Evolutionary conservation across 2,329 filamentous ascomycete genomes (phyloP).

Genomic region (Sclerotinia nivalis): DNA sequence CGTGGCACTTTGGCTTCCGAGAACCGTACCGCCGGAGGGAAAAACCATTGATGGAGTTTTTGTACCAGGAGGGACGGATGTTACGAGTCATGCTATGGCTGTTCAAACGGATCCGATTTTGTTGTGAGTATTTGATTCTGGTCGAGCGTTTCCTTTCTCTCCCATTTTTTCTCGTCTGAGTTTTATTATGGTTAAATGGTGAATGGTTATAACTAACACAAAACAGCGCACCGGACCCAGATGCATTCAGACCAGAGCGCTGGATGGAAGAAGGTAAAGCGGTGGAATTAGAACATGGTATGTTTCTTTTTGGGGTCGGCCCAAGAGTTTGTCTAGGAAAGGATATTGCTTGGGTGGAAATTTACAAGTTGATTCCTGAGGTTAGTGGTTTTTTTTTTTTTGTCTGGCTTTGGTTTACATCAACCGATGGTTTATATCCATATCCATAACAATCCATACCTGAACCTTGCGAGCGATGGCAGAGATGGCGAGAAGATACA

Average conservation of each 20-base stretch:
- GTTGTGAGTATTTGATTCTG: constrained; percentile 39
- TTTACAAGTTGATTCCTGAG: constrained; percentile 34
- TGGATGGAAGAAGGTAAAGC: constrained; percentile 46
- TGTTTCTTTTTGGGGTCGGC: constrained; percentile 34
- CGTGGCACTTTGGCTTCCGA: not conserved
- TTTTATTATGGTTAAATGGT: too few relatives aligned
- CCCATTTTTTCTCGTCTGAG: not conserved
- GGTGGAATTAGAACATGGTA: constrained; percentile 26
- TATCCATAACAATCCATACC: too few relatives aligned
- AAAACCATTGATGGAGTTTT: not conserved
- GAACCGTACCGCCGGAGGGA: not conserved
- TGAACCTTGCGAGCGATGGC: too few relatives aligned
- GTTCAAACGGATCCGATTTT: constrained; percentile 51
- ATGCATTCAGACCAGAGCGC: constrained; percentile 54
- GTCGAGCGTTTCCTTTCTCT: not conserved
- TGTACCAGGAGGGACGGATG: constrained; percentile 35
- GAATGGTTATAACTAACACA: not conserved
- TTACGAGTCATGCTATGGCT: constrained; percentile 57
- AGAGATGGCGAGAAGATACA: too few relatives aligned
- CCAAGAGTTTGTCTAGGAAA: constrained; percentile 35
- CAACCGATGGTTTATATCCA: too few relatives aligned
- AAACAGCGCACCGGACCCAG: constrained; percentile 48
- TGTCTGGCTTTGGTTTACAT: not conserved
- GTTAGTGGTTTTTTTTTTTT: constrained; percentile 20
- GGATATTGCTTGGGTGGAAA: constrained; percentile 35